These are phyloP conservation scores for Carpinus fangiana DNA, from an alignment of 306 rosid genomes.

Conservation along the genomic window DNA sequence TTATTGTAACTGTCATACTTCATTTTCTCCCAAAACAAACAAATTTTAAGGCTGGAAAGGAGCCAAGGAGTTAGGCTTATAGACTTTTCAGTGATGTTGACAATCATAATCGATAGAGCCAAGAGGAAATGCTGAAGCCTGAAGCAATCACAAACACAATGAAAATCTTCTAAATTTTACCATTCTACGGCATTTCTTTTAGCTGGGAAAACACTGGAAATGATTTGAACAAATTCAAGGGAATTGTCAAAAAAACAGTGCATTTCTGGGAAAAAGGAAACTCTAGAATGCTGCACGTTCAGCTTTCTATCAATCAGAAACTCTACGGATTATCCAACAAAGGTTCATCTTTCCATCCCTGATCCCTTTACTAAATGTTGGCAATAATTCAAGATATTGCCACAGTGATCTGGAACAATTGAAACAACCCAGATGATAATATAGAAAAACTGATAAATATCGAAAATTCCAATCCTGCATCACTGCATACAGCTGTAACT, in stretches of 20 bases:
- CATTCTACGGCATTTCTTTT: neutral
- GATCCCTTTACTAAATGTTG: neutral
- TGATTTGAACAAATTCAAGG: neutral
- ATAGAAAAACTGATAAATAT: conserved; percentile 27
- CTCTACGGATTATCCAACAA: neutral
- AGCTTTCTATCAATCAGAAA: no score
- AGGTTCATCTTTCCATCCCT: neutral
- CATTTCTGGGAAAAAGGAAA: neutral
- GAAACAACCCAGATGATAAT: conserved; percentile 13
- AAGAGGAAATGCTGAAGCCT: neutral
- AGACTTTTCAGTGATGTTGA: conserved; percentile 16
- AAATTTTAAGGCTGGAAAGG: neutral
- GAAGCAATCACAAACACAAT: neutral
- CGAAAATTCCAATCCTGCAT: conserved; percentile 17
- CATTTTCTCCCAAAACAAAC: conserved; percentile 20
- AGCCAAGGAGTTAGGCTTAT: neutral
- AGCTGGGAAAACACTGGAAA: no score
- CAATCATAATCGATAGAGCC: neutral
- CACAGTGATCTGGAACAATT: neutral
- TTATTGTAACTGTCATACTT: conserved; percentile 4
- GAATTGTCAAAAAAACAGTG: neutral
- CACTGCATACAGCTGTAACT: conserved; percentile 43
- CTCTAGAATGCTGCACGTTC: no score
- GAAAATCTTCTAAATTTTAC: neutral
- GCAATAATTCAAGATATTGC: neutral